A percentile compares a stretch with the other conserved stretches of the same genome.
Conservation (phyloP, 2,329 filamentous ascomycete species). For the Penicillium italicum region DNA sequence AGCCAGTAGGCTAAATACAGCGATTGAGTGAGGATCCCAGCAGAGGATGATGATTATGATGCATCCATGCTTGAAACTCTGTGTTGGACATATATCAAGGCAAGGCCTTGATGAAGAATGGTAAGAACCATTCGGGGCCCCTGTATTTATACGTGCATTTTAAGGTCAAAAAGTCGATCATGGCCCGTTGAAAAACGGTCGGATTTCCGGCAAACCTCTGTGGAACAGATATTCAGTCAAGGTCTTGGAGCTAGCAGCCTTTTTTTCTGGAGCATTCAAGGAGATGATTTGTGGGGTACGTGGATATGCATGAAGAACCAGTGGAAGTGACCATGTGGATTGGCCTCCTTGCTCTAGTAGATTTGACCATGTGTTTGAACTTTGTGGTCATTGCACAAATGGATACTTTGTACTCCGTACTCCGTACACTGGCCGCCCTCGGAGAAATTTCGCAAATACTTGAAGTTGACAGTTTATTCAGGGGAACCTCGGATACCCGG, state of each 20-base stretch:
- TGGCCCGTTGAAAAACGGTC: constrained; percentile 13
- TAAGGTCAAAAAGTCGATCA: constrained; percentile 10
- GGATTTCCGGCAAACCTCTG: background rate
- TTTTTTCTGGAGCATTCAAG: background rate
- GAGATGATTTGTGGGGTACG: background rate
- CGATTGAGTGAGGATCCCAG: no score
- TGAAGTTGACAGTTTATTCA: background rate
- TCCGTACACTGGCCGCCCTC: no score
- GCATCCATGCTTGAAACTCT: background rate
- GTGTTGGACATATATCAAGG: no score
- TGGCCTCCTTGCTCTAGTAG: no score
- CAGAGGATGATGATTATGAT: background rate
- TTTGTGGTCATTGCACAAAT: background rate
- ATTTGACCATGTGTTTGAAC: background rate
- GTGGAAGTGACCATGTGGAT: no score
- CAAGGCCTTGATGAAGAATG: background rate
- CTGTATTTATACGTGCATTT: background rate
- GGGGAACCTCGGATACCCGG: background rate
- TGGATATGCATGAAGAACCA: background rate
- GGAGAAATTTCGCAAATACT: background rate
- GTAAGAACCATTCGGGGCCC: background rate
- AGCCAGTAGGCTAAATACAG: background rate
- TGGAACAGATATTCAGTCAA: background rate
- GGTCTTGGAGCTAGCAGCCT: no score
- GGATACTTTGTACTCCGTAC: no score